These are phyloP conservation scores for Drechslera avenae DNA, from an alignment of 2,329 filamentous ascomycete genomes.

Conservation along the genomic window DNA sequence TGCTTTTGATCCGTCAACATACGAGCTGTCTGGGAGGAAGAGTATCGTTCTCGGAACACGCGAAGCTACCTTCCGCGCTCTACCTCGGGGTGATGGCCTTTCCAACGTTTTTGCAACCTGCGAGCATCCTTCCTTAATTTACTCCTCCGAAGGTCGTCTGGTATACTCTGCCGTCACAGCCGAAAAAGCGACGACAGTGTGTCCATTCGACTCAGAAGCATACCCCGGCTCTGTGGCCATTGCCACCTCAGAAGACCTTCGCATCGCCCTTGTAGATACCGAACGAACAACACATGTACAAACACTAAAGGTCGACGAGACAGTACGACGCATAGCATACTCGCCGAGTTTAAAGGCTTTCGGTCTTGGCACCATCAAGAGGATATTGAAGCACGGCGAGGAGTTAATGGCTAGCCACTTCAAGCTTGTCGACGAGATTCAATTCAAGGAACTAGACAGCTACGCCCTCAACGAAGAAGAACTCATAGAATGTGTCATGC, in stretches of 20 bases:
- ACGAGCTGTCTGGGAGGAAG: constrained; percentile 72
- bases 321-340: constrained; percentile 85
- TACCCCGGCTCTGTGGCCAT: constrained; percentile 83
- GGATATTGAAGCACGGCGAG: constrained; percentile 70
- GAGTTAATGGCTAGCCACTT: constrained; percentile 83
- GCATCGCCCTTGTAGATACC: constrained; percentile 79
- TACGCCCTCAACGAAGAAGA: constrained; percentile 71
- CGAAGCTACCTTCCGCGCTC: constrained; percentile 77
- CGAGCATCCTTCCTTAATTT: constrained; percentile 92
- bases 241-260: constrained; percentile 75
- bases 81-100: constrained; percentile 69
- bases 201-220: constrained; percentile 78
- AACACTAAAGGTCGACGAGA: constrained; percentile 77
- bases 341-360: constrained; percentile 79
- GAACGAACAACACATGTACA: constrained; percentile 89
- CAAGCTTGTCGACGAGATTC: constrained; percentile 85
- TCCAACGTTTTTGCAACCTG: constrained; percentile 91
- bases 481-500: constrained; percentile 82
- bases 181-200: constrained; percentile 80
- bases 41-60: constrained; percentile 85
- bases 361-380: constrained; percentile 82
- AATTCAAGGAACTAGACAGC: constrained; percentile 78
- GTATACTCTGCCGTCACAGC: constrained; percentile 94
- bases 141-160: constrained; percentile 83
- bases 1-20: constrained; percentile 66